Evolutionary conservation across 108 stramenopile species (phyloP).

Genomic region (Pseudonitzschia delicatissima): DNA sequence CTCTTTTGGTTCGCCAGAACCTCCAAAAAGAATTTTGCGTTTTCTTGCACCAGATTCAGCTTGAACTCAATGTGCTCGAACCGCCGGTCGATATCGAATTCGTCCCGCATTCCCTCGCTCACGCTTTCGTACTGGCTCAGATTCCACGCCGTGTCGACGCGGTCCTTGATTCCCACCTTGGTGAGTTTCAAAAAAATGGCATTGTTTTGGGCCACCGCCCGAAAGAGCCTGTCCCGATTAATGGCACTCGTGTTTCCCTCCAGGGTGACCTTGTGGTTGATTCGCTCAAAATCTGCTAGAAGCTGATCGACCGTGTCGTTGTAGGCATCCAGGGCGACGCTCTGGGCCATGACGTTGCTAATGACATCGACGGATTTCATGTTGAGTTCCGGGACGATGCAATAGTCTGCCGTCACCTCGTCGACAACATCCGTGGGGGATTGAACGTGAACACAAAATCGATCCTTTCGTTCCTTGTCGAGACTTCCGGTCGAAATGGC

Average conservation of each 20-base stretch:
- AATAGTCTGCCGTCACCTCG: conserved; percentile 73
- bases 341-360: conserved; percentile 87
- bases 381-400: conserved; percentile 79
- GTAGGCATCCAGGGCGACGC: conserved; percentile 89
- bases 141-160: conserved; percentile 90
- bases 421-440: conserved; percentile 26
- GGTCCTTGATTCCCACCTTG: conserved; percentile 88
- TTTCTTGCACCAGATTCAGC: conserved; percentile 85
- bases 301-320: conserved; percentile 87
- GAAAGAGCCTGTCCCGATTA: conserved; percentile 70
- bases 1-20: conserved; percentile 85
- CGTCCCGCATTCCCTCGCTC: conserved; percentile 58
- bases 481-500: conserved; percentile 42
- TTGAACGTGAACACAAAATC: conserved; percentile 56
- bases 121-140: conserved; percentile 81
- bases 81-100: conserved; percentile 67
- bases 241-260: conserved; percentile 63
- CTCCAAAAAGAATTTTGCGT: conserved; percentile 94
- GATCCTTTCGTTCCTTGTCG: conserved; percentile 83
- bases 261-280: conserved; percentile 75
- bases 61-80: conserved; percentile 91
- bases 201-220: conserved; percentile 86
- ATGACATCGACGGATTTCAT: conserved; percentile 91
- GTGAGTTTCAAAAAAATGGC: conserved; percentile 87
- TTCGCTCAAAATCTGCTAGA: conserved; percentile 67